Base-by-base conservation (phyloP, 345 rosid genomes). In the Boechera divaricarpa region DNA sequence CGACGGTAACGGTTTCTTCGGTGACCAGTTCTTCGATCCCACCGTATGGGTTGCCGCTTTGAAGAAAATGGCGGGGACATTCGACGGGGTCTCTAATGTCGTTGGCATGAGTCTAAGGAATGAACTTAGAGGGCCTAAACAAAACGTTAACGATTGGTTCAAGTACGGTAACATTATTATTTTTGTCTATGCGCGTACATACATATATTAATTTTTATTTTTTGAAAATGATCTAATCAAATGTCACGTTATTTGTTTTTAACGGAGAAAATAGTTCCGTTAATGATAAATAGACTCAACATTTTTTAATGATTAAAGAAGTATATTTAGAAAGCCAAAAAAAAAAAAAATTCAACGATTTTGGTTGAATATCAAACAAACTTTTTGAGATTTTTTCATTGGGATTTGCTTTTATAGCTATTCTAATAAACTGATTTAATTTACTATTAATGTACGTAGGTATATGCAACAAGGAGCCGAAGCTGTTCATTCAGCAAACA, bases 1-100 rank as follows among this genome's bases (percentile, higher is more conserved):
- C 33, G 98, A 96, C 21, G 98, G 90, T 57, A 93, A 91, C 77
- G 98, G 99, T n/a, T 96, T 96, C 85, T 91, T 93, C 63, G 99
- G 99, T 18, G 99, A 96, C 76, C 77, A 44, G 10, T 88, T 82
- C 79, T 93, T 96, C 57, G 80, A 86, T 49, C 98, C 99, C 4
- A 87, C 84, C 52, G 63, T 42, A 7, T 96, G 99, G 99, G 69
- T 88, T 78, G 62, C 72, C 1, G 97, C 93, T 38, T 80, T 93
- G 26, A 82, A 87, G 12, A 81, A 75, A 54, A 87, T 95, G 89
- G 99, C 99, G 5, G 78, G 83, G 29, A 67, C 89, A 10, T 92
- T 95, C 60, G 74, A 81, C 0, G 93, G 90, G 42, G 86, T 83
- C 28, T 5, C 86, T 28, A 86, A 92, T 56, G 96, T 91, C 4